A percentile compares a stretch with the other conserved stretches of the same genome.
Evolutionary conservation across 805 yeast genomes (phyloP).

Genomic region (Cyberlindnera saturnus): DNA sequence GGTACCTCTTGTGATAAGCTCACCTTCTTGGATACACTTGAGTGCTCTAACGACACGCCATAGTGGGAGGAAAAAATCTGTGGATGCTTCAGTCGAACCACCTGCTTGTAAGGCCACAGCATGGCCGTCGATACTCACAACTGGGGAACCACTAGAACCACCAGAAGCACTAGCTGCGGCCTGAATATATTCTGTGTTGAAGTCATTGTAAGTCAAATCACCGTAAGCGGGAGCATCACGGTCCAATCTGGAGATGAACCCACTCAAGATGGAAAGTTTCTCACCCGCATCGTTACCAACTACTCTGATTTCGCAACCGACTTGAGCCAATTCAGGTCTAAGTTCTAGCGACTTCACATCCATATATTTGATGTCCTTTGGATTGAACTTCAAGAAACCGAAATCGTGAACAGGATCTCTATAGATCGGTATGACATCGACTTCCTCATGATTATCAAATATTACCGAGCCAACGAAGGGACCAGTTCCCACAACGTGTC

Average conservation of each 20-base stretch:
- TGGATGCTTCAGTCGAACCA: slow-evolving; percentile 85
- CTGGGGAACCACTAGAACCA: slow-evolving; percentile 95
- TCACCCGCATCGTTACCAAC: slow-evolving; percentile 98
- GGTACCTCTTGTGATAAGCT: slow-evolving; percentile 78
- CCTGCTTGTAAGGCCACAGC: slow-evolving; percentile 95
- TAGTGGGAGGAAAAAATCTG: slow-evolving; percentile 87
- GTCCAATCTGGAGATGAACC: slow-evolving; percentile 72
- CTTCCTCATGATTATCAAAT: slow-evolving; percentile 92
- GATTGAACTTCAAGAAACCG: slow-evolving; percentile 80
- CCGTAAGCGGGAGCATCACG: slow-evolving; percentile 96
- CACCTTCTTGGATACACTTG: slow-evolving; percentile 53
- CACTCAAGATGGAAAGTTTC: slow-evolving; percentile 80
- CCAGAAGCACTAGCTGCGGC: slow-evolving; percentile 97
- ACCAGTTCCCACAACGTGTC: slow-evolving; percentile 95
- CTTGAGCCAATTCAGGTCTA: slow-evolving; percentile 76
- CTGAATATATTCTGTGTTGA: slow-evolving; percentile 89
- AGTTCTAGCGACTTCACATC: slow-evolving; percentile 57
- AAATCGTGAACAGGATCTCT: slow-evolving; percentile 96
- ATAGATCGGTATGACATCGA: slow-evolving; percentile 76
- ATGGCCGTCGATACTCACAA: slow-evolving; percentile 80
- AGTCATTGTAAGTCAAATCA: slow-evolving; percentile 79
- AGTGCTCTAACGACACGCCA: slow-evolving; percentile 80
- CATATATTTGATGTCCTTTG: slow-evolving; percentile 67
- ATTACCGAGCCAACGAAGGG: slow-evolving; percentile 90
- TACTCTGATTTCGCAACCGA: slow-evolving; percentile 91